phyloP scores from a whole-genome alignment of 2,329 filamentous ascomycete species.

The Fusarium musae region DNA sequence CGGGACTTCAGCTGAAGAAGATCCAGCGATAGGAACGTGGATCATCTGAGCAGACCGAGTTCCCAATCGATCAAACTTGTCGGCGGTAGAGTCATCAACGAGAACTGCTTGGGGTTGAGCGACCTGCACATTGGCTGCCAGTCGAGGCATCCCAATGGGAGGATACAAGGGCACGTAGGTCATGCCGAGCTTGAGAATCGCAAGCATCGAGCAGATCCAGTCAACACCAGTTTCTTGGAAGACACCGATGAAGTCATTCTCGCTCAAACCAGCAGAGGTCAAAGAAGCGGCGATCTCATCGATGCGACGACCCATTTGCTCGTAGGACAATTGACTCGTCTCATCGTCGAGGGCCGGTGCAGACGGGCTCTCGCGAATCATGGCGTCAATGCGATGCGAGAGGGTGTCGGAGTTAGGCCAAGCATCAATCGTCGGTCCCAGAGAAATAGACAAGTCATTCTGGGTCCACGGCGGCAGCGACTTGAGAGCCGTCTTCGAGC shows the following conservation, averaged over 20 bases:
- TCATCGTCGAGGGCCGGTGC: not conserved
- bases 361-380: not conserved
- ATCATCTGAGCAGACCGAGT: not conserved
- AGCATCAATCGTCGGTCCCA: not conserved
- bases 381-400: not conserved
- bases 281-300: not conserved
- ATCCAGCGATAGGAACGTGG: not conserved
- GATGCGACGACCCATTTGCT: not conserved
- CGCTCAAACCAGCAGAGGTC: not conserved
- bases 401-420: not conserved
- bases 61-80: not conserved
- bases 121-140: not conserved
- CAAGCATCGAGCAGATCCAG: conserved; percentile 13
- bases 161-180: conserved; percentile 18
- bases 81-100: not conserved
- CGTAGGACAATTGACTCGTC: not conserved
- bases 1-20: not conserved
- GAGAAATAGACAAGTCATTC: not conserved
- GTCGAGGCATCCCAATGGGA: not conserved
- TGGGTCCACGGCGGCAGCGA: not conserved
- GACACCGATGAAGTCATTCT: not conserved
- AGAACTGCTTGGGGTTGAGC: conserved; percentile 13
- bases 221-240: conserved; percentile 1
- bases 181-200: conserved; percentile 6
- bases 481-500: not conserved